phyloP scores from a whole-genome alignment of 2,329 filamentous ascomycete species.

The Phialophora chinensis region DNA sequence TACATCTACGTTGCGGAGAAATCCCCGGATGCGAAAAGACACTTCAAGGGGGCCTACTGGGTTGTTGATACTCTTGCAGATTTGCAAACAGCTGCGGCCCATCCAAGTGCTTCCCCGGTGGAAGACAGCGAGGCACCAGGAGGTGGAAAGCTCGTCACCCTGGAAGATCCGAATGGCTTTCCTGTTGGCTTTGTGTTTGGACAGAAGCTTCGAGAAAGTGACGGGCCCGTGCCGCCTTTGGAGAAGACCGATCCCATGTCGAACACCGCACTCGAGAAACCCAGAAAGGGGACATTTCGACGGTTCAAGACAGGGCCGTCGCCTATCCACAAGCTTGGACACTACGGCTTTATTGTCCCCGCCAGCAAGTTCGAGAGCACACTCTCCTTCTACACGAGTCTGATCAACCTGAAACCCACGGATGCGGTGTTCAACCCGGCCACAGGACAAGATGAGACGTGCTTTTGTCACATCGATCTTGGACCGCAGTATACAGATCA shows the following conservation, averaged over 20 bases:
- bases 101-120: constrained; percentile 25
- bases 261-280: constrained; percentile 46
- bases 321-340: constrained; percentile 56
- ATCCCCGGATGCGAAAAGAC: constrained; percentile 29
- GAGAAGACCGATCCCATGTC: constrained; percentile 39
- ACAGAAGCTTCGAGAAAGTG: constrained; percentile 28
- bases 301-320: constrained; percentile 54
- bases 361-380: constrained; percentile 44
- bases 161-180: constrained; percentile 37
- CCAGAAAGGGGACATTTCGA: constrained; percentile 46
- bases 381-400: constrained; percentile 51
- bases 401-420: constrained; percentile 54
- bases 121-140: constrained; percentile 33
- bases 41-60: constrained; percentile 32
- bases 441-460: constrained; percentile 43
- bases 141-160: constrained; percentile 36
- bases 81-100: constrained; percentile 26
- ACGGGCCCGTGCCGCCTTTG: constrained; percentile 12
- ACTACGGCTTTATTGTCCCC: constrained; percentile 51
- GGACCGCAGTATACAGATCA: constrained; percentile 57
- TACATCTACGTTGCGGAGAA: constrained; percentile 59
- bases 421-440: constrained; percentile 47
- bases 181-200: constrained; percentile 36
- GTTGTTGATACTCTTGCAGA: constrained; percentile 30
- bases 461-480: constrained; percentile 59